Evolutionary conservation across 2,329 filamentous ascomycete genomes (phyloP), one percentile per base, ranked within the genome.

Genomic region (Blastomyces gilchristii): DNA sequence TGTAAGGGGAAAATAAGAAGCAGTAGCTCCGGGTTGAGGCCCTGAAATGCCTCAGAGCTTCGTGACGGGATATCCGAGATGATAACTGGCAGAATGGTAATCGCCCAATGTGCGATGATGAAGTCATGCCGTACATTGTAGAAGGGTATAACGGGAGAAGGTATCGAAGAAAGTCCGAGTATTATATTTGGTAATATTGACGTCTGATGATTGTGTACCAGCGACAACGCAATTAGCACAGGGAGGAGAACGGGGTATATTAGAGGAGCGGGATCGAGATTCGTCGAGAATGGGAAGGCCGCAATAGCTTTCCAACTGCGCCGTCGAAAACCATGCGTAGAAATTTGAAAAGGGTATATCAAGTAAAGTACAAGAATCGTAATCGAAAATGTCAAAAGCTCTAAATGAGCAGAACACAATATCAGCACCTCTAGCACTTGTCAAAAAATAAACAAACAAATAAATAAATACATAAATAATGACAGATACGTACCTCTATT

Each of bases 261-360:
- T n/a, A 96, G 81, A 12, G 92, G 90, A 7, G 93, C 93, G 2
- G 91, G 92, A 71, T 97, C 93, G 75, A 97, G 96, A n/a, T 84
- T 82, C 3, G 85, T 78, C 0, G 91, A 91, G 47, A 96, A 79
- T 50, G 81, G 80, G 69, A 86, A 83, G 58, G 80, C 78, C 67
- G 72, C 76, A 59, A 76, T 68, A 60, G 74, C 68, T 43, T 72
- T 73, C 45, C 71, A 66, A 61, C 68, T 68, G 28, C 68, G 61
- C 60, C 69, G 71, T 64, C 71, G 69, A 31, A 69, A 67, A 22
- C 66, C 67, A 39, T 67, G 70, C 28, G 65, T 62, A 49, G 68
- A 70, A n/a, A 87, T 74, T 63, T 86, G 79, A 49, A 87, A 62
- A 2, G 87, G 87, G 68, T 90, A 89, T 50, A 71, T 63, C 56